A percentile compares a stretch with the other conserved stretches of the same genome.
phyloP scores from a whole-genome alignment of 2,329 filamentous ascomycete species.

The Tolypocladium inflatum region DNA sequence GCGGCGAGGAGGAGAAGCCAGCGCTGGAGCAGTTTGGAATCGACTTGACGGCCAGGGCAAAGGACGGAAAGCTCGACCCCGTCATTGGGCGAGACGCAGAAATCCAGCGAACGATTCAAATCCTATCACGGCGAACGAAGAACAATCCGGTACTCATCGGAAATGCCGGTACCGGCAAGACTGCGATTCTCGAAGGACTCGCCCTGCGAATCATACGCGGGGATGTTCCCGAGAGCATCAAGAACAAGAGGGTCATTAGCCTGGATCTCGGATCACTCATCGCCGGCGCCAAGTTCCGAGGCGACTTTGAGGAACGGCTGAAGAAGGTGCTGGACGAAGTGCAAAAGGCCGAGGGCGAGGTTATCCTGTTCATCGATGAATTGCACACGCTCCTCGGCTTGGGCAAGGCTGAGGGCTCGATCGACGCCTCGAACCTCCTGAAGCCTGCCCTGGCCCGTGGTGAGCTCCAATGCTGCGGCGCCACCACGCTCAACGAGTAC shows the following conservation, averaged over 20 bases:
- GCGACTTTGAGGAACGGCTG: slow-evolving; percentile 90
- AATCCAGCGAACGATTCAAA: slow-evolving; percentile 89
- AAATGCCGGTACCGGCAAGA: slow-evolving; percentile 85
- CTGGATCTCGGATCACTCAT: slow-evolving; percentile 88
- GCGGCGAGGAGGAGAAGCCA: slow-evolving; percentile 66
- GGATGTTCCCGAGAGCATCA: slow-evolving; percentile 92
- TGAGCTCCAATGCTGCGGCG: slow-evolving; percentile 89
- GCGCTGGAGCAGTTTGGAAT: slow-evolving; percentile 87
- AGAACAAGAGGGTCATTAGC: slow-evolving; percentile 82
- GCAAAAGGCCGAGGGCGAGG: slow-evolving; percentile 75
- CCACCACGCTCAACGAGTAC: slow-evolving; percentile 89
- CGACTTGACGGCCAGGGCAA: slow-evolving; percentile 78
- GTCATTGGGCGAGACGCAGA: slow-evolving; percentile 90
- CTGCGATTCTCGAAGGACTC: slow-evolving; percentile 82
- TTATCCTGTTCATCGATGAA: slow-evolving; percentile 94
- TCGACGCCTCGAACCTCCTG: slow-evolving; percentile 89
- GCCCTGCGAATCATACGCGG: slow-evolving; percentile 84
- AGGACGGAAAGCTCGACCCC: slow-evolving; percentile 84
- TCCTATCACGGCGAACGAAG: slow-evolving; percentile 85
- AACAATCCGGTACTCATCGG: slow-evolving; percentile 96
- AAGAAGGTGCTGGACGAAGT: slow-evolving; percentile 90
- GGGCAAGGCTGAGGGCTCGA: slow-evolving; percentile 91
- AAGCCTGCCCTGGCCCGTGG: slow-evolving; percentile 91
- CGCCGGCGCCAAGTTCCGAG: slow-evolving; percentile 88
- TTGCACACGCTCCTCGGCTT: slow-evolving; percentile 84